Evolutionary conservation across 805 yeast genomes (phyloP).

Genomic region (Saccharomycopsis vini): DNA sequence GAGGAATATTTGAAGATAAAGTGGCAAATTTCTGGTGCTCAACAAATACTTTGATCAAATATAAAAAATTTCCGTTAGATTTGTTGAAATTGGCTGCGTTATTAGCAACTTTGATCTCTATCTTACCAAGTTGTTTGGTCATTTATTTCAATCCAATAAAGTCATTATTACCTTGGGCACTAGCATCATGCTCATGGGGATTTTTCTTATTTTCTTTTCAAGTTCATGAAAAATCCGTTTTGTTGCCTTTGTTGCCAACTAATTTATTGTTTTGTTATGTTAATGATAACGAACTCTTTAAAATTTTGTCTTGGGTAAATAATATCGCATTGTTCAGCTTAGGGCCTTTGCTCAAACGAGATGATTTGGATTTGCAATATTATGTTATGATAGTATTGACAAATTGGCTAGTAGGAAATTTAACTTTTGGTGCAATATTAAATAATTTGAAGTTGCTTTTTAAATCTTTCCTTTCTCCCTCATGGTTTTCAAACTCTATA

Average conservation of each 20-base stretch:
- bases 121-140: slow-evolving; percentile 47
- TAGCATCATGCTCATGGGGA: slow-evolving; percentile 77
- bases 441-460: slow-evolving; percentile 28
- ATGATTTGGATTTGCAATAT: slow-evolving; percentile 68
- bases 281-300: slow-evolving; percentile 45
- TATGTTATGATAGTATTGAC: slow-evolving; percentile 49
- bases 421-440: slow-evolving; percentile 38
- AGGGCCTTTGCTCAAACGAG: slow-evolving; percentile 79
- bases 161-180: slow-evolving; percentile 54
- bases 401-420: slow-evolving; percentile 72
- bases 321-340: slow-evolving; percentile 79
- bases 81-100: slow-evolving; percentile 56
- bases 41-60: slow-evolving; percentile 69
- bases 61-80: slow-evolving; percentile 45
- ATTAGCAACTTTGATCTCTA: slow-evolving; percentile 39
- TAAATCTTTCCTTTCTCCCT: slow-evolving; percentile 40
- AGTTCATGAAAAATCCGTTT: slow-evolving; percentile 89
- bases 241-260: slow-evolving; percentile 81
- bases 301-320: slow-evolving; percentile 79
- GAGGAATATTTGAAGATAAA: slow-evolving; percentile 95
- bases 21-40: slow-evolving; percentile 98
- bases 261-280: slow-evolving; percentile 49
- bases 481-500: slow-evolving; percentile 39
- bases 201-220: slow-evolving; percentile 89
- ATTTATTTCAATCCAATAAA: slow-evolving; percentile 40